Percentiles rank a stretch among this genome's conserved stretches.
These are phyloP conservation scores for Annona cherimola DNA, from an alignment of 164 flowering plant species.

Conservation along the genomic window DNA sequence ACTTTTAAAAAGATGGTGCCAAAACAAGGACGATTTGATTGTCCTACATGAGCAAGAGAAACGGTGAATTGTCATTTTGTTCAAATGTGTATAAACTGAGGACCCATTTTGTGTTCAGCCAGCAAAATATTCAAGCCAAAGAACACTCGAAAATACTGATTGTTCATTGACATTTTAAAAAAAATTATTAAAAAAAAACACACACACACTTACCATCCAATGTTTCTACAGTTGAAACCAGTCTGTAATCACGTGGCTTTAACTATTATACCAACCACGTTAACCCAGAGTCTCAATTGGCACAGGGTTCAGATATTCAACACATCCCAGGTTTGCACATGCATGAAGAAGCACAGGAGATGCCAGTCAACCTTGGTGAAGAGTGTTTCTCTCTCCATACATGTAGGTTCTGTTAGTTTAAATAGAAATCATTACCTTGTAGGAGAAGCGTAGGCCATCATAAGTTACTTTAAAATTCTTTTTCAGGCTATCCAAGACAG, in stretches of 20 bases:
- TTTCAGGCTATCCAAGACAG: slow-evolving; percentile 60
- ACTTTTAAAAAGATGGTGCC: too few relatives aligned
- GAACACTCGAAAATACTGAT: too few relatives aligned
- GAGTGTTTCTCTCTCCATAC: background rate
- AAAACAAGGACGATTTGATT: background rate
- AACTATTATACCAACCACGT: background rate
- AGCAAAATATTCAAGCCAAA: background rate
- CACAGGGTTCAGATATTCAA: background rate
- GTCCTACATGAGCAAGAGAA: background rate
- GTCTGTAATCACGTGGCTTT: background rate
- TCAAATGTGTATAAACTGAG: background rate
- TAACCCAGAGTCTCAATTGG: background rate
- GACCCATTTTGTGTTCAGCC: background rate
- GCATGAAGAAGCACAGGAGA: background rate
- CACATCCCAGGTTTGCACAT: background rate
- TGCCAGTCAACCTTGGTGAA: background rate
- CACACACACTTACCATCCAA: background rate
- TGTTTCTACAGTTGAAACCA: background rate
- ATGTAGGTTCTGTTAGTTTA: background rate
- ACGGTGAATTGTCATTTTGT: background rate
- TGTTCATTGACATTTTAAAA: too few relatives aligned
- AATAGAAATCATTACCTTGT: slow-evolving; percentile 44
- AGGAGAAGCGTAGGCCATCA: slow-evolving; percentile 62
- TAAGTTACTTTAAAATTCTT: slow-evolving; percentile 62
- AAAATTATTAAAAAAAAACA: too few relatives aligned